phyloP scores from a whole-genome alignment of 2,329 filamentous ascomycete species.

The Diaporthe eres region DNA sequence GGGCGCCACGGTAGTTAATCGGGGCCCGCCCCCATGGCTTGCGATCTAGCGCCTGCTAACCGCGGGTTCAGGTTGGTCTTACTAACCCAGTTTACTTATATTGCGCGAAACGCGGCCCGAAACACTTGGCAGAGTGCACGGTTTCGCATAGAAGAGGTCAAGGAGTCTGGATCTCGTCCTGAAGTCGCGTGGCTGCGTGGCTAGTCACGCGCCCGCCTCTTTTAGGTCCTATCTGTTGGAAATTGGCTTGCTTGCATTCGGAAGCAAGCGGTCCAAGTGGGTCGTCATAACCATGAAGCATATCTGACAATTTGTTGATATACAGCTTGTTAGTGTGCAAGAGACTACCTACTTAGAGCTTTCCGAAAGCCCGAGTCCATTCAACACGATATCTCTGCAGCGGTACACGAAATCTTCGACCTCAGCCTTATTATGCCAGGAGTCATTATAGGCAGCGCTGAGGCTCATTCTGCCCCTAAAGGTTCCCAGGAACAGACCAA shows the following conservation, averaged over 20 bases:
- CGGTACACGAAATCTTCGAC: not conserved
- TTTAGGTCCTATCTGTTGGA: no score
- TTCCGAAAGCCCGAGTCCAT: not conserved
- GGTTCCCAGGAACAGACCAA: not conserved
- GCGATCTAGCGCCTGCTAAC: not conserved
- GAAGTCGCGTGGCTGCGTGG: not conserved
- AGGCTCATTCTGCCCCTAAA: not conserved
- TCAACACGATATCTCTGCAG: not conserved
- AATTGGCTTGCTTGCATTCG: not conserved
- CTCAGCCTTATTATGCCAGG: not conserved
- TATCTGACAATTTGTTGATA: not conserved
- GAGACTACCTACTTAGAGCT: not conserved
- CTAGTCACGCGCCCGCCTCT: not conserved
- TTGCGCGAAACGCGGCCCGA: slow-evolving; percentile 9
- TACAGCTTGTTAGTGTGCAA: no score
- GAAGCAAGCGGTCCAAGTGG: no score
- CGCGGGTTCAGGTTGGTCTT: not conserved
- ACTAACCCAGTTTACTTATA: not conserved
- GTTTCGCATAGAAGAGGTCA: slow-evolving; percentile 7
- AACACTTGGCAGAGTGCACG: not conserved
- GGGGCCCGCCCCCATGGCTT: not conserved
- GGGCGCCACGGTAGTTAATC: not conserved
- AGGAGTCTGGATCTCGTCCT: not conserved
- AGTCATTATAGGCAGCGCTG: not conserved
- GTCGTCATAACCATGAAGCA: no score